phyloP scores from a whole-genome alignment of 768 basidiomycete species.

The Lentinula aciculospora region DNA sequence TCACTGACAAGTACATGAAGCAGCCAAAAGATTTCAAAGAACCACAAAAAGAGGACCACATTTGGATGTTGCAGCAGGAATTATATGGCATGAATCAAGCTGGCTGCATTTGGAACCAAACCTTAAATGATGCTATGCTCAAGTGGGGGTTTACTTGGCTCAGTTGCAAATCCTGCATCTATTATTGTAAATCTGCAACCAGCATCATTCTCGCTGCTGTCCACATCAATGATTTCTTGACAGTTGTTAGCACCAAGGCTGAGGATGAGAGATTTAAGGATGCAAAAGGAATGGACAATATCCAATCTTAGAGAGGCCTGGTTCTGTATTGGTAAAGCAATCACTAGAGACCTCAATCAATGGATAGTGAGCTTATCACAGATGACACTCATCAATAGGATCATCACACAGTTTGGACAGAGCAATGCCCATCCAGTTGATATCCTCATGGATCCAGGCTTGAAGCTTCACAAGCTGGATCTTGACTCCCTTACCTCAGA shows the following conservation, averaged over 20 bases:
- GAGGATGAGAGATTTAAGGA: slow-evolving; percentile 18
- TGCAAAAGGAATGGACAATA: slow-evolving; percentile 23
- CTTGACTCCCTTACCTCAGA: slow-evolving; percentile 7
- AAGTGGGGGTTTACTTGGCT: slow-evolving; percentile 24
- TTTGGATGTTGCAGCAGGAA: slow-evolving; percentile 10
- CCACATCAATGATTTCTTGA: slow-evolving; percentile 29
- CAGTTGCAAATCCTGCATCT: slow-evolving; percentile 26
- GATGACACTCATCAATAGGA: slow-evolving; percentile 19
- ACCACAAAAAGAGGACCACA: not conserved
- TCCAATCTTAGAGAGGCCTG: slow-evolving; percentile 25
- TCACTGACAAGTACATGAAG: slow-evolving; percentile 1
- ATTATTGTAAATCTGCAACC: slow-evolving; percentile 11
- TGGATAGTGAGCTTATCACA: slow-evolving; percentile 19
- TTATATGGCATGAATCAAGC: slow-evolving; percentile 18
- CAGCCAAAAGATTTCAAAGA: not conserved
- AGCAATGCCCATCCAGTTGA: slow-evolving; percentile 19
- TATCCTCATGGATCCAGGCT: slow-evolving; percentile 28
- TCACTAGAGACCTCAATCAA: slow-evolving; percentile 19
- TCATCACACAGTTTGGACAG: slow-evolving; percentile 23
- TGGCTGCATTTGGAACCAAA: slow-evolving; percentile 27
- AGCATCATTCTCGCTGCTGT: too few relatives aligned
- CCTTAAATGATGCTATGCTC: slow-evolving; percentile 20
- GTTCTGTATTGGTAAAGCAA: slow-evolving; percentile 29
- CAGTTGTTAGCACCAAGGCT: slow-evolving; percentile 10
- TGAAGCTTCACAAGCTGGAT: slow-evolving; percentile 15